Base-by-base conservation (phyloP, 768 basidiomycete genomes). In the Amanita thiersii region DNA sequence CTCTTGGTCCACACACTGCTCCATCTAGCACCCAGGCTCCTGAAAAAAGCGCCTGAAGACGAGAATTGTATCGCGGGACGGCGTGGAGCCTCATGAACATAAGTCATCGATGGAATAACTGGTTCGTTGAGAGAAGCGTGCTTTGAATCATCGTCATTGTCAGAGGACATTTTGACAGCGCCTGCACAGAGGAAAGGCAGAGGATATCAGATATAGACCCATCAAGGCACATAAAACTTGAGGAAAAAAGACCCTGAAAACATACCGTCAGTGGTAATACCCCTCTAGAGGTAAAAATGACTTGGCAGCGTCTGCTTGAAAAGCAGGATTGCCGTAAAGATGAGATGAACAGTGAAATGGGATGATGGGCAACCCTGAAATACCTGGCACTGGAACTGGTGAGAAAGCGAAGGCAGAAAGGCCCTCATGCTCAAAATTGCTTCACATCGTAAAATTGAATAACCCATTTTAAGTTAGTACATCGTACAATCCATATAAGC, bases 1-100 rank as follows among this genome's bases (percentile, higher is more conserved):
- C 78, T 75, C 40, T 65, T 70, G 6, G 87, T 88, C 85, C 86
- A 91, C 3, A 90, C 50, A 52, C 86, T 87, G 52, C 59, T 71
- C 68, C 83, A 83, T 26, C 87, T 72, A 9, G 60, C 61, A 50
- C 65, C 70, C 29, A 79, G 53, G 49, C 81, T 88, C 25, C 21
- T 39, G 7, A 52, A 47, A 51, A 88, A 83, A 4, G 73, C 75
- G 4, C 37, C 32, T 3, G 63, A 51, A n/a, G 86, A 86, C 8
- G 71, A 70, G 52, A 77, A 89, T 25, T 72, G 69, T 50, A 90
- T 79, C 12, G 74, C 69, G 2, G 87, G 86, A 2, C 84, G 65
- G 19, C n/a, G 35, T n/a, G 25, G 24, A 37, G 35, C 18, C 12
- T 29, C 26, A 19, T 15, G 42, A 37, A 17, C 24, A 20, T 20